Evolutionary conservation across 306 rosid genomes (phyloP).

Genomic region (Cucurbita argyrosperma): DNA sequence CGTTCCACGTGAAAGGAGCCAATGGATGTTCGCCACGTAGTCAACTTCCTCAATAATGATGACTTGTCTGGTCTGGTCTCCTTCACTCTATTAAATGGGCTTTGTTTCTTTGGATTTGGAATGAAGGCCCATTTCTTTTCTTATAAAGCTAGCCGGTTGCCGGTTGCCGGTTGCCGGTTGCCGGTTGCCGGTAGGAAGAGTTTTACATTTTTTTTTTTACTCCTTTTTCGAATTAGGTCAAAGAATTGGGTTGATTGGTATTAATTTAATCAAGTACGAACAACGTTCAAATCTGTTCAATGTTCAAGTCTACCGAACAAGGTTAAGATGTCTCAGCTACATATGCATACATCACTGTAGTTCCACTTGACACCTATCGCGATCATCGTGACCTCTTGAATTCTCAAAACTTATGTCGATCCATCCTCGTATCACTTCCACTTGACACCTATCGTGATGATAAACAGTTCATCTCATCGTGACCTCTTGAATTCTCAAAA

Average conservation of each 20-base stretch:
- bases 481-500: not conserved
- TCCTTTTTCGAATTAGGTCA: too few species aligned
- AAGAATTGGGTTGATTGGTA: too few species aligned
- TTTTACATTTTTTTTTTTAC: too few species aligned
- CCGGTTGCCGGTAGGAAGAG: not conserved
- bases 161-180: not conserved
- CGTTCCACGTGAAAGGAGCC: conserved; percentile 21
- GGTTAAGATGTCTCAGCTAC: too few species aligned
- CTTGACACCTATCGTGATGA: too few species aligned
- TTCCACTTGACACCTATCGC: too few species aligned
- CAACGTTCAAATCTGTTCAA: not conserved
- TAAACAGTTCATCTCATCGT: not conserved
- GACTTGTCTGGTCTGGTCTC: not conserved
- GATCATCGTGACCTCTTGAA: not conserved
- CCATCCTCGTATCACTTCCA: not conserved
- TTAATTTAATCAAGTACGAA: too few species aligned
- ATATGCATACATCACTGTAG: too few species aligned
- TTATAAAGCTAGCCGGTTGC: not conserved
- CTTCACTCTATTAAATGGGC: not conserved
- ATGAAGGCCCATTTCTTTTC: not conserved
- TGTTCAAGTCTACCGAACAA: not conserved
- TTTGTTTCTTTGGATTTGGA: not conserved
- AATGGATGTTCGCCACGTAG: conserved; percentile 26
- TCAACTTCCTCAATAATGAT: not conserved
- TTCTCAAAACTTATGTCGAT: not conserved